phyloP scores from a whole-genome alignment of 129 eudicot genomes.

The Lactuca sativa region DNA sequence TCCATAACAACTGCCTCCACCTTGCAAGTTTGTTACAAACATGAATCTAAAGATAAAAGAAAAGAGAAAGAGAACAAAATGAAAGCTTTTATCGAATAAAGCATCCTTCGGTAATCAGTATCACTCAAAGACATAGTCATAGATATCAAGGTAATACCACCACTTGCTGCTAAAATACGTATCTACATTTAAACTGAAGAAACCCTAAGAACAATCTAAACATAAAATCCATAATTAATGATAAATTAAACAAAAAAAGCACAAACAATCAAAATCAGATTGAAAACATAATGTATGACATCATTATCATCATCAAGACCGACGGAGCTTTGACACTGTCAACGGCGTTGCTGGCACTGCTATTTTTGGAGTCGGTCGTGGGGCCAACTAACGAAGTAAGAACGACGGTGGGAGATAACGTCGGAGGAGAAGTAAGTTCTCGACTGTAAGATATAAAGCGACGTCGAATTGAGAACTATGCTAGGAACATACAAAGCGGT shows the following conservation, averaged over 20 bases:
- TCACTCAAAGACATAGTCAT: conserved; percentile 31
- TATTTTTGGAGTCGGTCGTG: conserved; percentile 33
- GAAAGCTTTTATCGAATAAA: conserved; percentile 16
- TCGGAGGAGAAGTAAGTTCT: neutral
- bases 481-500: too few species aligned
- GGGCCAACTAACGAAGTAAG: conserved; percentile 36
- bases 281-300: conserved; percentile 29
- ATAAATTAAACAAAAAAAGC: conserved; percentile 5
- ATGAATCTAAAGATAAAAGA: neutral
- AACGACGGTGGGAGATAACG: conserved; percentile 23
- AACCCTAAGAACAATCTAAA: conserved; percentile 28
- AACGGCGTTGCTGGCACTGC: conserved; percentile 25
- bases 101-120: conserved; percentile 39
- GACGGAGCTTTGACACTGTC: conserved; percentile 28
- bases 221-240: conserved; percentile 19
- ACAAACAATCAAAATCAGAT: conserved; percentile 22
- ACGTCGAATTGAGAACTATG: too few species aligned
- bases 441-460: too few species aligned
- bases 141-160: conserved; percentile 25
- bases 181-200: conserved; percentile 19
- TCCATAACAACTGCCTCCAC: too few species aligned
- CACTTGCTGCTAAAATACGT: conserved; percentile 29
- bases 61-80: neutral
- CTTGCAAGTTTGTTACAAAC: too few species aligned
- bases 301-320: neutral